Base-by-base conservation (phyloP, 129 eudicot species). In the Centaurea solstitialis region DNA sequence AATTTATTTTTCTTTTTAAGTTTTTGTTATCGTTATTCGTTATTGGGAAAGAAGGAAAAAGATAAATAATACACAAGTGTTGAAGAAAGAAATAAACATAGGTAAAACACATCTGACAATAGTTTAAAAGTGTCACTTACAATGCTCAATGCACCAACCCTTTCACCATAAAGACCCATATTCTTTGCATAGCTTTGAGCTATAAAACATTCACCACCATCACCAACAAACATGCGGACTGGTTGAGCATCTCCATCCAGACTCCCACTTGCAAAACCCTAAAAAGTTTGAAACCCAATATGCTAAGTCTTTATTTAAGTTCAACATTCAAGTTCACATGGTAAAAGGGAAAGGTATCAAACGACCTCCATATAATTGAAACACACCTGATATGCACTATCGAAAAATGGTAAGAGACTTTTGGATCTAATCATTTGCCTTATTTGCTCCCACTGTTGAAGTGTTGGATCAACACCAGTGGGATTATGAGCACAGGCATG, bases 401-500 rank as follows among this genome's bases (percentile, higher is more conserved):
- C 97, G 53, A 94, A 94, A 89, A 94, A 92, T 37, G 99, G 99
- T 76, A 94, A 82, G 84, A 94, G 76, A 72, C 80, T 86, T 86
- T 87, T 94, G 43, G 97, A 90, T 82, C 99, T 87, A 82, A 94
- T 92, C 77, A 92, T 38, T 77, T 80, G 86, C 77, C 99, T 92
- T 28, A 94, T 94, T 59, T 92, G 92, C 68, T 88, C 97, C 98
- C 98, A 94, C 78, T 94, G 97, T 45, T 91, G 77, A 67, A 84
- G 80, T 23, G 98, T 92, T 6, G 99, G 99, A 79, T 94, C 99
- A 76, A 94, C 99, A 30, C 97, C 99, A 59, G 99, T 94, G 26
- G 99, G 99, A 84, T 94, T 94, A 82, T 94, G 98, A 76, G 99
- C 99, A 85, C 99, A 94, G 0, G 99, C 99, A 89, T 94, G 99